phyloP scores from a whole-genome alignment of 495 filamentous ascomycete genomes.

The Aspergillus haitiensis region DNA sequence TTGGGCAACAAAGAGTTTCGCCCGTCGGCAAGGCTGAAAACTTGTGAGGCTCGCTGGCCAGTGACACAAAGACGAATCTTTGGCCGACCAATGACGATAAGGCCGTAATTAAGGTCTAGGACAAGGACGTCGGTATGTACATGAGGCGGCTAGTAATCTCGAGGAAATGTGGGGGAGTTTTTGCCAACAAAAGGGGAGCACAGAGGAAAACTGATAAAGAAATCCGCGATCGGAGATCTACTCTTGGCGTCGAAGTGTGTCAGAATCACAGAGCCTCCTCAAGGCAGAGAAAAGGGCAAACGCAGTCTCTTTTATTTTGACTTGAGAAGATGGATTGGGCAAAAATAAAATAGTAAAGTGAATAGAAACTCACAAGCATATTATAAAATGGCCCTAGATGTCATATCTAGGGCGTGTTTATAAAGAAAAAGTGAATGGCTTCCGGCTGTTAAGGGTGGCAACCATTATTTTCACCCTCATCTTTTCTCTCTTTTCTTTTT shows the following conservation, averaged over 20 bases:
- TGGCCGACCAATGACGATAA: background rate
- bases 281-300: background rate
- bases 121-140: background rate
- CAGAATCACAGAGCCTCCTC: background rate
- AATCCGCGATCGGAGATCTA: background rate
- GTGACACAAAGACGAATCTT: background rate
- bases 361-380: background rate
- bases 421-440: background rate
- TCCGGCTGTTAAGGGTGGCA: background rate
- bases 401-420: background rate
- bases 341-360: background rate
- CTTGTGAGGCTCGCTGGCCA: background rate
- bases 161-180: background rate
- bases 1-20: conserved; percentile 6
- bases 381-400: background rate
- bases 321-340: background rate
- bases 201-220: background rate
- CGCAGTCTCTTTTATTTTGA: background rate
- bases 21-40: conserved; percentile 2
- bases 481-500: conserved; percentile 4
- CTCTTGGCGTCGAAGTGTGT: background rate
- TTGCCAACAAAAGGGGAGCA: background rate
- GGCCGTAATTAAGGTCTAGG: background rate
- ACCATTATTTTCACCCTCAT: background rate
- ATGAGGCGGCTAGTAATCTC: background rate